Evolutionary conservation across 805 yeast genomes (phyloP), one percentile per base, ranked within the genome.

Genomic region (Candida taoyuanica): DNA sequence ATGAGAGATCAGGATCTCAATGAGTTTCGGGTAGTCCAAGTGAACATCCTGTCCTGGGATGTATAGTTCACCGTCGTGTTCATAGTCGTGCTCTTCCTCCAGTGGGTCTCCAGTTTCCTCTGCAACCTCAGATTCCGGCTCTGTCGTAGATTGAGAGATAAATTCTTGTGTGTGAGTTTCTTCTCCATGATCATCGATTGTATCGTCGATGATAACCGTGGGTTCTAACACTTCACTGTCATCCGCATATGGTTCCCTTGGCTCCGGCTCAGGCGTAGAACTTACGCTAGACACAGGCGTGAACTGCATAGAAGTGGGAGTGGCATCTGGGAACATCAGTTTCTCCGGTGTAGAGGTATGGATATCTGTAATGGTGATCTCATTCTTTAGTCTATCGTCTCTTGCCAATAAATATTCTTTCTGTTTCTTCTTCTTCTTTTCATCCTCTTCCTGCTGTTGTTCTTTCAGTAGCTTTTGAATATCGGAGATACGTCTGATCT

Each of bases 31-130:
- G 51, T 78, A 85, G 61, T 88, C 91, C 23, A 91, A 70, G 41
- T 74, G 77, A 16, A 88, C 78, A 55, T 89, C 95, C 58, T 88
- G 96, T 4, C 88, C 86, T 1, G 83, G 79, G 8, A 76, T 67
- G 54, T 83, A 78, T 13, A 75, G 55, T 5, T 73, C 83, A 17
- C 78, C 82, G 34, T 73, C 68, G 12, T 59, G 58, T 11, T 47
- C 64, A 5, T 13, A 18, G 7, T 26, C 36, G 21, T 34, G 40
- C 19, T 28, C 51, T 53, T 30, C 50, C 5, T 13, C 18, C 18
- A 14, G 13, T 28, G 31, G 31, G 5, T 5, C 16, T 14, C 29
- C 29, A 7, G 15, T 26, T 54, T 57, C 28, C 56, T 60, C 40
- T 52, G 58, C 40, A 38, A 48, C 19, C 60, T n/a, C 56, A 21